Conservation (phyloP, 192 early-diverging fungal genomes). For the Backusella liffmaniae region DNA sequence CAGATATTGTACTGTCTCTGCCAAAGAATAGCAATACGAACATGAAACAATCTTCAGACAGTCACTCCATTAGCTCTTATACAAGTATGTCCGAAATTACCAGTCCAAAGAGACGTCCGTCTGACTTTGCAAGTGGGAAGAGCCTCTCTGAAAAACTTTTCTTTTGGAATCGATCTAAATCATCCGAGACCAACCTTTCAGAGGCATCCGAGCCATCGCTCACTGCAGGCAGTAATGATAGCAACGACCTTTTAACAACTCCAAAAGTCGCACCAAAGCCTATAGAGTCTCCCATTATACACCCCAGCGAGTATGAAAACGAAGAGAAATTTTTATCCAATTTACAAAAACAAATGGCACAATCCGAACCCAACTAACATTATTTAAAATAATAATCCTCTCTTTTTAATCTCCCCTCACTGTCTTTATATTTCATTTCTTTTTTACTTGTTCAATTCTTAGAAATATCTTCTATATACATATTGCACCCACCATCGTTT, state of each 20-base stretch:
- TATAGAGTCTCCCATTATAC: constrained; percentile 14
- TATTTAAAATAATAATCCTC: background rate
- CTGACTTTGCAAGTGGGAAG: background rate
- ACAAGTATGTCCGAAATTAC: background rate
- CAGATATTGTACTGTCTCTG: background rate
- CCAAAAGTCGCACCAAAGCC: background rate
- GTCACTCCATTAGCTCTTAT: background rate
- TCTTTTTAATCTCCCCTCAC: background rate
- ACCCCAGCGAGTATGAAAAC: constrained; percentile 29
- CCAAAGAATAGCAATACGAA: background rate
- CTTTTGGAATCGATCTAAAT: constrained; percentile 6
- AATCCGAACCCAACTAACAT: background rate
- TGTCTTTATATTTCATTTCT: background rate
- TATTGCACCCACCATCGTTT: background rate
- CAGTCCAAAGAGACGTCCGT: background rate
- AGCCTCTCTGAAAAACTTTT: background rate
- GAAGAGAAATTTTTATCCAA: constrained; percentile 14
- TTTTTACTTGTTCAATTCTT: background rate
- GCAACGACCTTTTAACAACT: background rate
- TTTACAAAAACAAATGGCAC: constrained; percentile 6
- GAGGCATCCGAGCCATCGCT: background rate
- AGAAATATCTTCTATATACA: background rate
- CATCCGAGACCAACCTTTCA: background rate
- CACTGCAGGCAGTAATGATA: constrained; percentile 3
- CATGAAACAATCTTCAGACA: background rate